These are phyloP conservation scores for Rhipidocladum racemiflorum DNA, from an alignment of 176 grass and related monocot species.

Conservation along the genomic window DNA sequence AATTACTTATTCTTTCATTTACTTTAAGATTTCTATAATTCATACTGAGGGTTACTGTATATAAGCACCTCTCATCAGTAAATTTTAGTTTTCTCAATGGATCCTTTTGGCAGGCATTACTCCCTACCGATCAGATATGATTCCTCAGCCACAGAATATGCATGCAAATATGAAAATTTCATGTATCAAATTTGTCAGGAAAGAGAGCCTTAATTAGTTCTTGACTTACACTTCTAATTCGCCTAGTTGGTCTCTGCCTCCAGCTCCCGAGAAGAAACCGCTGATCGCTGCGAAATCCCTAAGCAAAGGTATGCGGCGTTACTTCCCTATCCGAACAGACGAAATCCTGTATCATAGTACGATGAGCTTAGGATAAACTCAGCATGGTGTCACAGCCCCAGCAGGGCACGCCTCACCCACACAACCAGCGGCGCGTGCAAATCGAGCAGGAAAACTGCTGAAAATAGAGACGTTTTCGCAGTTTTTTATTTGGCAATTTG, in stretches of 20 bases:
- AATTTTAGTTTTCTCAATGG: not conserved
- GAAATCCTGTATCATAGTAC: not conserved
- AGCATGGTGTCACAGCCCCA: conserved; percentile 23
- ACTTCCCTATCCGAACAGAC: not conserved
- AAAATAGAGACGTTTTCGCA: not conserved
- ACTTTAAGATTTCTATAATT: no score
- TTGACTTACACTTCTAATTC: not conserved
- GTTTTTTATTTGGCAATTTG: not conserved
- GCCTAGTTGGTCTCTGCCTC: not conserved
- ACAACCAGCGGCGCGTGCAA: conserved; percentile 11
- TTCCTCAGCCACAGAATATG: not conserved
- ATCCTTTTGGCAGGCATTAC: not conserved
- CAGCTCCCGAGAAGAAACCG: not conserved
- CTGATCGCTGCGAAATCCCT: not conserved
- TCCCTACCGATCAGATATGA: not conserved
- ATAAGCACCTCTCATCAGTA: no score
- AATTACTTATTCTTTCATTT: no score
- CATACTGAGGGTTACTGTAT: no score
- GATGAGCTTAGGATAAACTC: conserved; percentile 20
- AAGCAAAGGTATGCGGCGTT: not conserved
- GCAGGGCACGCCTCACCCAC: not conserved
- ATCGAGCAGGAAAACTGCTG: conserved; percentile 1
- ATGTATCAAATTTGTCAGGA: not conserved
- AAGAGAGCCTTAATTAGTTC: conserved; percentile 11
- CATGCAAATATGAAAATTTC: not conserved